Evolutionary conservation across 2,329 filamentous ascomycete genomes (phyloP), one percentile per base, ranked within the genome.

Genomic region (Dichotomopilus funicola): DNA sequence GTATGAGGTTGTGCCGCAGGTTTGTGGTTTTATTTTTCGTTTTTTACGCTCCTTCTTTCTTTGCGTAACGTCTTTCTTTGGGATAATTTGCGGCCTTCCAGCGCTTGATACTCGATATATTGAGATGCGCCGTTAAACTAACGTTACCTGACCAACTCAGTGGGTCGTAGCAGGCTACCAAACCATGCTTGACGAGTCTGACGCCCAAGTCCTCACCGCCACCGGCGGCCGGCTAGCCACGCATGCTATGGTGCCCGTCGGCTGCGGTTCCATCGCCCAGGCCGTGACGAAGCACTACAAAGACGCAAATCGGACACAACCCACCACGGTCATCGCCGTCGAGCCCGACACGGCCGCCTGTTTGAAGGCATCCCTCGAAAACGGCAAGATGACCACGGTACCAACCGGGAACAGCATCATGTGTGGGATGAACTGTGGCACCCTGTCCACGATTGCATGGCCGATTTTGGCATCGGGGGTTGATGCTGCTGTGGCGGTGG

Each of bases 141-240:
- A 27, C 19, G 19, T 27, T 27, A 27, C 19, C 19, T 27, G 2
- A 27, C 19, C 19, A 27, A 27, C 19, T 27, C 47, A 80, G 68
- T 91, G 86, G 83, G 86, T 91, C 27, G 85, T 90, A 0, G 83
- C 92, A 58, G 89, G 89, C 0, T 94, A 92, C 63, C 76, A 75
- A 4, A 90, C 87, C 0, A 85, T 91, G 78, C 73, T 91, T 59
- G 67, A 70, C 3, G 89, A 94, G 65, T 73, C 82, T 0, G 86
- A 90, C 49, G 66, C 73, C 19, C 87, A 91, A 64, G 65, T 86
- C 8, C 65, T 74, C 0, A 68, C 70, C 0, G 61, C 72, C 0
- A 66, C 71, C 0, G 68, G 65, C 1, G 62, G 72, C 0, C 60
- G 64, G 4, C 59, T 69, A 4, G 72, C 77, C 5, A 78, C 73